Base-by-base conservation (phyloP, 495 filamentous ascomycete genomes). In the Saxophila tyrrhenica region DNA sequence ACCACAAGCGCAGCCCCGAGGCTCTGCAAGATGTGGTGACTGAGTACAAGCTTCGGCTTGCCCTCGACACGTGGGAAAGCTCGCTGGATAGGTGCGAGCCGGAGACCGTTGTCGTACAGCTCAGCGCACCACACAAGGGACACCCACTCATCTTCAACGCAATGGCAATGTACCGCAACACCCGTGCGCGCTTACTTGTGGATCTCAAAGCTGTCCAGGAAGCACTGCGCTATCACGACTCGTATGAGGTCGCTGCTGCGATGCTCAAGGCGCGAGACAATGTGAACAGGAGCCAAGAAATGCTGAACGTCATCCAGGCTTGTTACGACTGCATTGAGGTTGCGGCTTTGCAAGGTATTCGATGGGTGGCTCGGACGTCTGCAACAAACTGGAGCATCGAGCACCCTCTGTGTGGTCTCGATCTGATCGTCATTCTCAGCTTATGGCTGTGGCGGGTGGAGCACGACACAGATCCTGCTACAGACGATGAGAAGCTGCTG, bases 351-450 rank as follows among this genome's bases (percentile, higher is more conserved):
- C 88, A 94, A 66, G 92, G 90, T 58, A 94, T 98, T 63, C 89
- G 92, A 67, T 97, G 92, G 92, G 91, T 98, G 46, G 92, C 94
- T 7, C 81, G 89, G 64, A 96, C 90, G 21, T 94, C 88, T 51
- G 88, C 92, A 47, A 94, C 92, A 50, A 97, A 98, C 74, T 98
- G 92, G 92, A 98, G 92, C 72, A 84, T 97, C 45, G 92, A 98
- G 74, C 92, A 98, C 67, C 92, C 94, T 25, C 82, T 98, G 39
- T 95, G 89, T 66, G 94, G 89, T 59, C 78, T 98, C 72, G 92
- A 98, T 70, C 78, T 98, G 64, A 96, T 98, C 84, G 91, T 98
- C 73, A 95, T 96, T 62, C 86, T 98, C 64, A 95, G 86, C 67
- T 75, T 98, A 61, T 98, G 92, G 92, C 82, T 98, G 64, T 96